Evolutionary conservation across 306 rosid genomes (phyloP), one percentile per base, ranked within the genome.

Genomic region (Comarum palustre): DNA sequence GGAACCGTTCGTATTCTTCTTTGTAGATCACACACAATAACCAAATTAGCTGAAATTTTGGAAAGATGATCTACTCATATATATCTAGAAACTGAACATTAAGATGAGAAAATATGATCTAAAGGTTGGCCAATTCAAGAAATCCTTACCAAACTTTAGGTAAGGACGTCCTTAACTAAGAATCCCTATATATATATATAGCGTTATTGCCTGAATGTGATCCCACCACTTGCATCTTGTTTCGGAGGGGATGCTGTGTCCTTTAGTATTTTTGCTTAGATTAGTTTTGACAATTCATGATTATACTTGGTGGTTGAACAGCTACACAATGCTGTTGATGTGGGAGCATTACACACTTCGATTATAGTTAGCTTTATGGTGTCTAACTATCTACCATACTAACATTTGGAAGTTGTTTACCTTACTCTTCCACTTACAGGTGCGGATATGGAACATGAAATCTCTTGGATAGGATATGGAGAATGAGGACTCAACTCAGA

Each of bases 371-470:
- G 2, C 42, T 68, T 58, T 66, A 6, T 64, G 32, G 47, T 29
- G 68, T 46, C 54, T 29, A 59, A 25, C 25, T 29, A 60, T 46
- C 54, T 29, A 59, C 36, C 25, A 8, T 24, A 36, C 51, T 39
- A 62, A 62, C 4, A 9, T 62, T 12, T 52, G 73, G 36, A 54
- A 54, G 42, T 20, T 67, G 11, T 76, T 31, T 38, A 17, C 43
- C 22, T 45, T n/a, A 20, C 59, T 62, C 31, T 61, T n/a, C 54
- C 11, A 17, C 65, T 34, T 82, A 83, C 77, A 94, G 99, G 99
- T 91, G 75, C 95, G 99, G 52, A 86, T 94, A 87, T 94, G 99
- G 99, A 91, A 87, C 86, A 86, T 91, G 93, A 94, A 90, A 81
- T 91, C 96, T 79, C 89, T 91, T 68, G 77, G 93, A 65, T 71